Conservation (phyloP, 2,329 filamentous ascomycete species). For the Cladophialophora exuberans region DNA sequence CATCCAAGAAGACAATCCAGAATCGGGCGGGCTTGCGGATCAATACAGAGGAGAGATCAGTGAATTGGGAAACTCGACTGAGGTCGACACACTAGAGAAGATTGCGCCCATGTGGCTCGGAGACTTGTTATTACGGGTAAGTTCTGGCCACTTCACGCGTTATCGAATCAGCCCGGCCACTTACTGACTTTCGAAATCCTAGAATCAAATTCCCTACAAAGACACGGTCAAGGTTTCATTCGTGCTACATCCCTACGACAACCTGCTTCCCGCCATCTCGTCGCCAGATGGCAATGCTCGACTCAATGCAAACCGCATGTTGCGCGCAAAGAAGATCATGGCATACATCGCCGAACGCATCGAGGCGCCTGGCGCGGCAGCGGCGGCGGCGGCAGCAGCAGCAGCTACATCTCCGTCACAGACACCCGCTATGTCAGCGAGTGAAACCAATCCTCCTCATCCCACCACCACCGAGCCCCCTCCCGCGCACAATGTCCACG, state of each 20-base stretch:
- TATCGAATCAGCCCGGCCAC: too few species aligned
- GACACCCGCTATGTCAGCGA: constrained; percentile 13
- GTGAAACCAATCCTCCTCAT: neutral
- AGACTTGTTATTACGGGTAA: constrained; percentile 75
- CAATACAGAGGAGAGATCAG: constrained; percentile 88
- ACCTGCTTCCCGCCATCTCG: constrained; percentile 73
- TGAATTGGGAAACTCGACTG: constrained; percentile 63
- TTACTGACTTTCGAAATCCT: neutral
- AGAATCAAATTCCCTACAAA: constrained; percentile 81
- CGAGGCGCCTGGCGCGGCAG: constrained; percentile 58
- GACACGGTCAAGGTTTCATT: constrained; percentile 98
- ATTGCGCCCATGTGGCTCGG: constrained; percentile 89
- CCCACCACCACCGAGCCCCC: neutral
- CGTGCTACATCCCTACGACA: constrained; percentile 78
- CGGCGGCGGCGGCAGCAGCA: too few species aligned
- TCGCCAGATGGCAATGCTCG: constrained; percentile 80
- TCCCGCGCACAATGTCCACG: neutral
- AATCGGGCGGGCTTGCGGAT: constrained; percentile 72
- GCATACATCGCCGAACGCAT: constrained; percentile 91
- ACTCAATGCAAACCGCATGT: constrained; percentile 94
- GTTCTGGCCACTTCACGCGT: too few species aligned
- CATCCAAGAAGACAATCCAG: constrained; percentile 67
- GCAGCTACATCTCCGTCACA: too few species aligned
- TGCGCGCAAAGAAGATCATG: constrained; percentile 91
- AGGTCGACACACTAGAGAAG: constrained; percentile 82